Conservation (phyloP, 257 asterid species). For the Lantana camara region DNA sequence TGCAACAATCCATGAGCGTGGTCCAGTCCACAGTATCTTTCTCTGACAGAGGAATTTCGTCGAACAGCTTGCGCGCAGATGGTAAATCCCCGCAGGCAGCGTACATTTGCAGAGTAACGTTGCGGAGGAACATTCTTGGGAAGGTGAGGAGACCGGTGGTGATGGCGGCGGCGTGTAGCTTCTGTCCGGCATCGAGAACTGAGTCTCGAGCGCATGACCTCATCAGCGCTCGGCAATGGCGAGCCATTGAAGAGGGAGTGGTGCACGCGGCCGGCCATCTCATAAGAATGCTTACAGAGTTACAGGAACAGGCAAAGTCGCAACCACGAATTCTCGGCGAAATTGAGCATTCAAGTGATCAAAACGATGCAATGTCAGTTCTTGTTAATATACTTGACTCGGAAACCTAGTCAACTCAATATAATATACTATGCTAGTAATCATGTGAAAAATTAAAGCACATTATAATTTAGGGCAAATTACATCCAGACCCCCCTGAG, state of each 20-base stretch:
- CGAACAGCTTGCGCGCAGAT: conserved; percentile 68
- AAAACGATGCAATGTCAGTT: background rate
- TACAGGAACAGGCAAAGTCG: too few species aligned
- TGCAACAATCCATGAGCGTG: conserved; percentile 56
- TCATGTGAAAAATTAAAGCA: too few species aligned
- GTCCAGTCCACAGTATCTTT: conserved; percentile 85
- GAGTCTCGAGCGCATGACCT: conserved; percentile 57
- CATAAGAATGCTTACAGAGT: too few species aligned
- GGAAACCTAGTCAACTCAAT: too few species aligned
- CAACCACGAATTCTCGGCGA: background rate
- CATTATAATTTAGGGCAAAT: too few species aligned
- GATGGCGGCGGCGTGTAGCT: conserved; percentile 66
- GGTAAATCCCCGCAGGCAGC: conserved; percentile 47
- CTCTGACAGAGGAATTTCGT: conserved; percentile 46
- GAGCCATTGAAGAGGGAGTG: conserved; percentile 48
- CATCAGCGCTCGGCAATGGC: conserved; percentile 59
- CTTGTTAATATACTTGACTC: too few species aligned
- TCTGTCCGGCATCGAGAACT: conserved; percentile 45
- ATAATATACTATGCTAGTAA: too few species aligned
- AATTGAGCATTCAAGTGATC: background rate
- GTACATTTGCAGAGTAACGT: conserved; percentile 63
- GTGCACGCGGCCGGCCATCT: conserved; percentile 47
- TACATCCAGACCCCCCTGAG: too few species aligned
- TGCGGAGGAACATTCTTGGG: conserved; percentile 55
- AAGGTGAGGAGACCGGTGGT: conserved; percentile 51